phyloP scores from a whole-genome alignment of 345 rosid genomes.

The Trapa bicornis region DNA sequence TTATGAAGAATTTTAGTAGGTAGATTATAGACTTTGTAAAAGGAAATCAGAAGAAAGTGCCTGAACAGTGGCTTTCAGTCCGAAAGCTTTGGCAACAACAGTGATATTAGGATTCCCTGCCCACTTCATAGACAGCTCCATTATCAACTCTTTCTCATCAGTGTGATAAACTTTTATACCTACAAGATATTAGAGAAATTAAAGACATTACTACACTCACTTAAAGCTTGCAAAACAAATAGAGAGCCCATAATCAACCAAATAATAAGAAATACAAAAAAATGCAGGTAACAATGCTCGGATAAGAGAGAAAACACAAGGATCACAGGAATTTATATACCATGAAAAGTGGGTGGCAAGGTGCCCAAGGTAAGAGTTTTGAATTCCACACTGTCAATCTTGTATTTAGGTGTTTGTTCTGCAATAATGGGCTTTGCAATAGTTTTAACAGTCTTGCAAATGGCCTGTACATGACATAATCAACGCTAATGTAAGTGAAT shows the following conservation, averaged over 20 bases:
- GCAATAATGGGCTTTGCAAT: conserved; percentile 80
- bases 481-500: background rate
- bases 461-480: conserved; percentile 37
- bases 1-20: too few relatives aligned
- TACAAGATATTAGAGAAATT: conserved; percentile 8
- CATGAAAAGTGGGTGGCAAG: conserved; percentile 78
- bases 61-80: conserved; percentile 78
- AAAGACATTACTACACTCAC: background rate
- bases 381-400: conserved; percentile 82
- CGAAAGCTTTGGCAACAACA: conserved; percentile 73
- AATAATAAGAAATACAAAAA: background rate
- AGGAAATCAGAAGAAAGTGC: conserved; percentile 19
- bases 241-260: background rate
- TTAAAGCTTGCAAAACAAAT: background rate
- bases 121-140: conserved; percentile 84
- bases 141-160: conserved; percentile 88
- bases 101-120: conserved; percentile 82
- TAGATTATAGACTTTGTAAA: background rate
- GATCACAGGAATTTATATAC: conserved; percentile 17
- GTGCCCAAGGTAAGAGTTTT: conserved; percentile 76
- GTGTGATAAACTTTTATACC: conserved; percentile 90
- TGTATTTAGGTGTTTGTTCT: conserved; percentile 79
- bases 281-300: background rate
- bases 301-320: background rate
- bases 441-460: conserved; percentile 53